These are phyloP conservation scores for Hypoxylon crocopeplum DNA, from an alignment of 495 filamentous ascomycete species.

Conservation along the genomic window DNA sequence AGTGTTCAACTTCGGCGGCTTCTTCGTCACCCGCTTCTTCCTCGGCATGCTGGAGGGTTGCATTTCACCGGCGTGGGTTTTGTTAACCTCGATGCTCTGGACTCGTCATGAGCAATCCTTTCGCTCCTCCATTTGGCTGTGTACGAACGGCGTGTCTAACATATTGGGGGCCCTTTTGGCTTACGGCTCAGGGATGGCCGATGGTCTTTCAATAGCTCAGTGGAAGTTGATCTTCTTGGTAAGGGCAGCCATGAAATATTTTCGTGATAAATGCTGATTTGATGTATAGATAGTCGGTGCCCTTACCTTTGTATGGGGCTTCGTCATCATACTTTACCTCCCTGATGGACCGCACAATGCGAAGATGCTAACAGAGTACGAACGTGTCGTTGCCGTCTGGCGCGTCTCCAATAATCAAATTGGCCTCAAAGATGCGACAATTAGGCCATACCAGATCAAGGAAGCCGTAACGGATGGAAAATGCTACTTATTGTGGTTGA, in stretches of 20 bases:
- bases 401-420: conserved; percentile 39
- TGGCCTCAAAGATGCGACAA: conserved; percentile 35
- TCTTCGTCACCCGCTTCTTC: conserved; percentile 45
- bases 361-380: conserved; percentile 36
- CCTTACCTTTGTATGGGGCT: conserved; percentile 53
- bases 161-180: conserved; percentile 33
- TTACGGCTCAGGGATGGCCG: conserved; percentile 32
- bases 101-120: conserved; percentile 34
- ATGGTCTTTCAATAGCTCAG: conserved; percentile 29
- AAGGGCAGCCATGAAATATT: not conserved
- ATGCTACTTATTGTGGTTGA: conserved; percentile 45
- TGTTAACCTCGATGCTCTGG: conserved; percentile 42
- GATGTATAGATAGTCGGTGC: conserved; percentile 48
- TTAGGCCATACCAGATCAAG: conserved; percentile 47
- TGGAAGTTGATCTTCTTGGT: conserved; percentile 40
- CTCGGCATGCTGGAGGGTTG: conserved; percentile 46
- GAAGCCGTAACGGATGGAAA: conserved; percentile 51
- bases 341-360: conserved; percentile 40
- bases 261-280: not conserved
- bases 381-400: conserved; percentile 37
- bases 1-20: conserved; percentile 39
- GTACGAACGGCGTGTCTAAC: conserved; percentile 33
- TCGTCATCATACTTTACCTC: conserved; percentile 44
- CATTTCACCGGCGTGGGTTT: conserved; percentile 41
- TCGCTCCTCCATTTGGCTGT: conserved; percentile 36